These are phyloP conservation scores for Trametes cubensis DNA, from an alignment of 768 basidiomycete species.

Conservation along the genomic window DNA sequence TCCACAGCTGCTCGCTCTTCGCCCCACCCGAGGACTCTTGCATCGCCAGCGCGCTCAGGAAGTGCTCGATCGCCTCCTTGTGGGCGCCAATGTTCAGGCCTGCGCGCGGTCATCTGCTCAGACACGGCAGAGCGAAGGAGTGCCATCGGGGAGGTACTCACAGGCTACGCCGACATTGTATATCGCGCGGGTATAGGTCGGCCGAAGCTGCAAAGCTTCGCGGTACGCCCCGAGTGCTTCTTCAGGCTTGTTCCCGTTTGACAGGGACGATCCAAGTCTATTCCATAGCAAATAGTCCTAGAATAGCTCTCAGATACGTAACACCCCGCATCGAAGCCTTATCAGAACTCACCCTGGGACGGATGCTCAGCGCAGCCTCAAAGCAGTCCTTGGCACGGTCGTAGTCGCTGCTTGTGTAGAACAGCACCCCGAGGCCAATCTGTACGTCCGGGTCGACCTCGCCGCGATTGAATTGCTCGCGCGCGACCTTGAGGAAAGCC, in stretches of 20 bases:
- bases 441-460: conserved; percentile 88
- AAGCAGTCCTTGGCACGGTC: conserved; percentile 94
- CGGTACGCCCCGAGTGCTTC: conserved; percentile 90
- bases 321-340: background rate
- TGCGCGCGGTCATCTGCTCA: conserved; percentile 35
- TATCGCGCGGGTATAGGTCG: conserved; percentile 95
- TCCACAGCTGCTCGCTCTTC: conserved; percentile 87
- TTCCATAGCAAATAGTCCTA: conserved; percentile 97
- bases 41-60: conserved; percentile 79
- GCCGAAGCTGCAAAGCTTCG: conserved; percentile 85
- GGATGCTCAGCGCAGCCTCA: conserved; percentile 76
- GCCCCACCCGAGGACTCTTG: conserved; percentile 72
- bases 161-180: conserved; percentile 99
- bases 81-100: conserved; percentile 95
- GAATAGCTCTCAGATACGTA: background rate
- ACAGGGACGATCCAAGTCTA: conserved; percentile 88
- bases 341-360: conserved; percentile 60
- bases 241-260: conserved; percentile 93
- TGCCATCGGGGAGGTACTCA: conserved; percentile 44
- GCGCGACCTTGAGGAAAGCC: conserved; percentile 79
- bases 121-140: conserved; percentile 6
- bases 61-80: conserved; percentile 96
- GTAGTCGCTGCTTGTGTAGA: conserved; percentile 86
- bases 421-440: conserved; percentile 89
- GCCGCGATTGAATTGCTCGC: conserved; percentile 75